A percentile compares a stretch with the other conserved stretches of the same genome.
These are phyloP conservation scores for Colletotrichum euphorbiae DNA, from an alignment of 2,329 filamentous ascomycete species.

Conservation along the genomic window DNA sequence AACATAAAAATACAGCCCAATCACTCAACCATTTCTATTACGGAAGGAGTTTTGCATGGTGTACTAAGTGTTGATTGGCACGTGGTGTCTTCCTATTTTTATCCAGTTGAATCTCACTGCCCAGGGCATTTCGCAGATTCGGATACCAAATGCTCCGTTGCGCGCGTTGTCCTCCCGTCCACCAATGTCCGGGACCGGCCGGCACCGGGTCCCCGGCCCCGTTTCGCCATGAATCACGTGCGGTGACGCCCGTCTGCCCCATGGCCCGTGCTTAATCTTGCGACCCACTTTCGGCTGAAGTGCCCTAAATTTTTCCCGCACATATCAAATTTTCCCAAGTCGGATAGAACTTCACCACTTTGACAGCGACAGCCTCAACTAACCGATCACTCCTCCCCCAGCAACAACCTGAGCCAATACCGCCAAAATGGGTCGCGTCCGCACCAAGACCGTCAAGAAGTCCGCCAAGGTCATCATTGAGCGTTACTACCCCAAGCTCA, in stretches of 20 bases:
- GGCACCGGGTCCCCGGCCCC: not conserved
- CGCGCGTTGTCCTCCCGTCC: too few species aligned
- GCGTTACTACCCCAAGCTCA: constrained; percentile 97
- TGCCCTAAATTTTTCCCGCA: constrained; percentile 31
- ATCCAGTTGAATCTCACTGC: too few species aligned
- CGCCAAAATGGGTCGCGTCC: constrained; percentile 77
- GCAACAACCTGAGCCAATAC: constrained; percentile 55
- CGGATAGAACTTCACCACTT: constrained; percentile 37
- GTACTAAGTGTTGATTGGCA: too few species aligned
- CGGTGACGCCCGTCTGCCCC: constrained; percentile 6
- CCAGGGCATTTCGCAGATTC: too few species aligned
- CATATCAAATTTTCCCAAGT: constrained; percentile 16
- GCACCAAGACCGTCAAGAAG: constrained; percentile 78
- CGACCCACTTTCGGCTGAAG: not conserved
- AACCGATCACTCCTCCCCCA: constrained; percentile 48
- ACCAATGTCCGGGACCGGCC: too few species aligned
- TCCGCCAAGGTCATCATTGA: constrained; percentile 99
- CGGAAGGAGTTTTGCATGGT: too few species aligned
- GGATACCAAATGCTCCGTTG: too few species aligned
- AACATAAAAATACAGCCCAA: constrained; percentile 23
- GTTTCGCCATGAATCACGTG: not conserved
- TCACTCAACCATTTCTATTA: too few species aligned
- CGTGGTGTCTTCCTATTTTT: too few species aligned
- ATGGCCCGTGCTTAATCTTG: constrained; percentile 2
- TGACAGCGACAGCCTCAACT: constrained; percentile 64